phyloP scores from a whole-genome alignment of 768 basidiomycete species.

The Suillus spraguei region DNA sequence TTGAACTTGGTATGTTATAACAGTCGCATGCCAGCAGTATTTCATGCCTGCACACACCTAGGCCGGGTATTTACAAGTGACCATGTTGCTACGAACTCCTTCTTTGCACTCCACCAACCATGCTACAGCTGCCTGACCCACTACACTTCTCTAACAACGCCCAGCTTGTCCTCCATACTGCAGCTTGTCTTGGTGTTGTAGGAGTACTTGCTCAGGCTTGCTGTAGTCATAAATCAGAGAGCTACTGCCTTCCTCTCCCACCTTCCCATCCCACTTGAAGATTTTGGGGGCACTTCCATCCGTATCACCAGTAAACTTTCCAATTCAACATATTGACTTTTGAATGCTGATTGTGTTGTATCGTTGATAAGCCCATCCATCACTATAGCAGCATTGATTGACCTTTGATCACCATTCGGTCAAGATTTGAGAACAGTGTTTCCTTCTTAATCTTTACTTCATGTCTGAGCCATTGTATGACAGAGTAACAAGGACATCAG shows the following conservation, averaged over 20 bases:
- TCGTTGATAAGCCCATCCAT: not conserved
- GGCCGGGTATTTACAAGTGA: too few species aligned
- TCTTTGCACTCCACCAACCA: not conserved
- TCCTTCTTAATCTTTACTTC: not conserved
- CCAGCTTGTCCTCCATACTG: not conserved
- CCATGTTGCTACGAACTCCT: too few species aligned
- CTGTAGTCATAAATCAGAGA: not conserved
- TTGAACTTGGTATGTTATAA: not conserved
- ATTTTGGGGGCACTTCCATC: not conserved
- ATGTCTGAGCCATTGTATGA: not conserved
- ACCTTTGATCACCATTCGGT: not conserved
- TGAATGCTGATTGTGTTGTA: not conserved
- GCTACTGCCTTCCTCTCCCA: not conserved
- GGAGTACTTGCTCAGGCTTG: not conserved
- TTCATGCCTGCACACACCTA: not conserved
- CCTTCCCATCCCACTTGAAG: not conserved
- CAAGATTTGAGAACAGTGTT: not conserved
- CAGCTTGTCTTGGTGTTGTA: not conserved
- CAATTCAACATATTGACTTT: not conserved
- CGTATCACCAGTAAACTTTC: not conserved
- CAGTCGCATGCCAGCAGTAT: not conserved
- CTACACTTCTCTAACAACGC: not conserved
- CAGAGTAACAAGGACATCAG: not conserved
- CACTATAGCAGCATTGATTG: not conserved
- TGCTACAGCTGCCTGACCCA: not conserved